phyloP scores from a whole-genome alignment of 2,329 filamentous ascomycete genomes.

The Juglanconis sp. region DNA sequence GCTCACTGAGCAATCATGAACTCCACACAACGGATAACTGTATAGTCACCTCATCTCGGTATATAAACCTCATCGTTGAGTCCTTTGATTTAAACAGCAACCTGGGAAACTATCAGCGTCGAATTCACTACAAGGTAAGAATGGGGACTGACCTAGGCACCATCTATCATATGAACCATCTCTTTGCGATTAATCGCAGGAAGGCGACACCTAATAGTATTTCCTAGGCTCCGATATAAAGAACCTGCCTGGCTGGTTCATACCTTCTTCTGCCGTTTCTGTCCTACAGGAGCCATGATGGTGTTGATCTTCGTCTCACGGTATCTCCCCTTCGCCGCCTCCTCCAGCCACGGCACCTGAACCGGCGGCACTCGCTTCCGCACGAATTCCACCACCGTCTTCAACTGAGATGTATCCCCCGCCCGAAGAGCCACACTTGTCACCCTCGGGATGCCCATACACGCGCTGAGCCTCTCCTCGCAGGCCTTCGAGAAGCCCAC shows the following conservation, averaged over 20 bases:
- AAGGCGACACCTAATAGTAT: too few relatives aligned
- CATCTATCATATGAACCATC: too few relatives aligned
- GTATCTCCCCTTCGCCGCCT: constrained; percentile 39
- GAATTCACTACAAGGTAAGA: too few relatives aligned
- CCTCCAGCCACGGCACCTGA: constrained; percentile 54
- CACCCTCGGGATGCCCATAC: constrained; percentile 60
- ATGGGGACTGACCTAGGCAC: too few relatives aligned
- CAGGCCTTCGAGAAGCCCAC: constrained; percentile 60
- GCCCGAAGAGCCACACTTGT: constrained; percentile 59
- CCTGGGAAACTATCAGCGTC: too few relatives aligned
- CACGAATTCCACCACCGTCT: constrained; percentile 55
- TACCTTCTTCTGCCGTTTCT: constrained; percentile 29
- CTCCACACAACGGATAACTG: too few relatives aligned
- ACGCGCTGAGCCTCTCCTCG: constrained; percentile 54
- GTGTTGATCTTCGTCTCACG: constrained; percentile 46
- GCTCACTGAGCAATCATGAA: too few relatives aligned
- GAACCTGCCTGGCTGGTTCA: neutral
- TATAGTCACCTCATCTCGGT: too few relatives aligned
- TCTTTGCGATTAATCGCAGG: too few relatives aligned
- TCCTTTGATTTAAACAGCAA: too few relatives aligned
- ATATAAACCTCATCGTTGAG: too few relatives aligned
- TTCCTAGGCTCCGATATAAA: too few relatives aligned
- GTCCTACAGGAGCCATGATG: constrained; percentile 38
- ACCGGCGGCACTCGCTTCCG: constrained; percentile 49
- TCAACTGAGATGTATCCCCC: constrained; percentile 53